phyloP scores from a whole-genome alignment of 2,329 filamentous ascomycete species.

The Rhinocladiella similis region DNA sequence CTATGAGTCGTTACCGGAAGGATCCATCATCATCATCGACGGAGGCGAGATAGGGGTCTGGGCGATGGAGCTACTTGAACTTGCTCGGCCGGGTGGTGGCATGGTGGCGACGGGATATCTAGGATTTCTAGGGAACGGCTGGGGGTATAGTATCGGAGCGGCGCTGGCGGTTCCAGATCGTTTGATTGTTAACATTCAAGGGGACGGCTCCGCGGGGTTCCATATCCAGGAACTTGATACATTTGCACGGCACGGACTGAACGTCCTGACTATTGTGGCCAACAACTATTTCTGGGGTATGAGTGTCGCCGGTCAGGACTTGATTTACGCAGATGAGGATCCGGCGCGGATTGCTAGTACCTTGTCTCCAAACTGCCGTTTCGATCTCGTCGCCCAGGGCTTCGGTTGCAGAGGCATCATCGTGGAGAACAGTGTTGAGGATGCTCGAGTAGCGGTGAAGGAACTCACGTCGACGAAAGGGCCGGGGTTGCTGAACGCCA shows the following conservation, averaged over 20 bases:
- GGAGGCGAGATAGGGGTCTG: conserved; percentile 43
- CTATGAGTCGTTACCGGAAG: conserved; percentile 37
- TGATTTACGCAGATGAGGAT: conserved; percentile 41
- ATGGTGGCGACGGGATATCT: conserved; percentile 38
- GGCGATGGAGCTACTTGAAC: conserved; percentile 32
- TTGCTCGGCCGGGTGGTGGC: conserved; percentile 24
- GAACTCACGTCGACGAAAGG: conserved; percentile 32
- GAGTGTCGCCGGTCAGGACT: conserved; percentile 45
- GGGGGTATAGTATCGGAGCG: conserved; percentile 47
- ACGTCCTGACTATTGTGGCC: conserved; percentile 44
- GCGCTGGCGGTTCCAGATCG: conserved; percentile 42
- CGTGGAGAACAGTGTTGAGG: conserved; percentile 29
- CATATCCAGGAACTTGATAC: conserved; percentile 50
- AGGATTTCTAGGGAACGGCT: conserved; percentile 50
- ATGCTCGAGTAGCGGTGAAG: conserved; percentile 36
- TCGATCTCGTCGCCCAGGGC: conserved; percentile 44
- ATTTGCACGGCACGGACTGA: conserved; percentile 41
- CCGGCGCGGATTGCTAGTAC: conserved; percentile 34
- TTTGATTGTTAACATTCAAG: conserved; percentile 46
- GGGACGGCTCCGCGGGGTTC: conserved; percentile 48
- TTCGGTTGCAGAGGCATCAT: conserved; percentile 37
- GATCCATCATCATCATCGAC: conserved; percentile 42
- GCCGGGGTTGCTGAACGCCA: conserved; percentile 42
- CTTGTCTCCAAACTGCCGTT: conserved; percentile 37
- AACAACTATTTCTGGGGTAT: conserved; percentile 51